Evolutionary conservation across 192 early-diverging fungal genomes (phyloP).

Genomic region (Glomus cerebriforme): DNA sequence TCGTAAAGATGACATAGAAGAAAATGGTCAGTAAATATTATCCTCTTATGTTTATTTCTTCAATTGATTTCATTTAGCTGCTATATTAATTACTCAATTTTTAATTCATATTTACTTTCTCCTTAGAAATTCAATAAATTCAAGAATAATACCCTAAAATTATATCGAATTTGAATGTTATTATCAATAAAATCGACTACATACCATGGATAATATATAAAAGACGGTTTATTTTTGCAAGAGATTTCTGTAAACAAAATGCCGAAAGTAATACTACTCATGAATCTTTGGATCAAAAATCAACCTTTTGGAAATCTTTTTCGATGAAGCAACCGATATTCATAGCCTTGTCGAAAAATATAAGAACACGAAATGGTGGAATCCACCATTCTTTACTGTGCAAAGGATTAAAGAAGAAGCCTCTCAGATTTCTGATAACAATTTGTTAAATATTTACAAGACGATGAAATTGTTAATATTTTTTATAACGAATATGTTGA

Average conservation of each 20-base stretch:
- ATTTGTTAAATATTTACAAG: background rate
- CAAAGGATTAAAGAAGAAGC: background rate
- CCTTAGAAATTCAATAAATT: background rate
- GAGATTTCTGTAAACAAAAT: background rate
- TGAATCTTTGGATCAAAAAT: background rate
- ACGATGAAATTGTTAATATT: background rate
- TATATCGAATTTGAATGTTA: background rate
- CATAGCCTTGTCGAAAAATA: background rate
- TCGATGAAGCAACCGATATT: background rate
- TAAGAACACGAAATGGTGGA: background rate
- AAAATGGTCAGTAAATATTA: background rate
- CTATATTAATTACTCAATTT: no score
- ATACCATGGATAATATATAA: background rate
- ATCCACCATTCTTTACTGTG: background rate
- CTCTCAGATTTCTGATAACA: background rate
- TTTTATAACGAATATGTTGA: slow-evolving; percentile 9
- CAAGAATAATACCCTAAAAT: background rate
- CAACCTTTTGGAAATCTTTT: background rate
- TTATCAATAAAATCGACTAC: background rate
- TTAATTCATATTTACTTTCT: background rate
- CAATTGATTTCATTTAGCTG: no score
- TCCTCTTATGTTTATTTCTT: no score
- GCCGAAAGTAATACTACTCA: background rate
- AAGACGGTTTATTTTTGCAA: background rate
- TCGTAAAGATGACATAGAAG: background rate